Evolutionary conservation across 2,329 filamentous ascomycete genomes (phyloP), one percentile per base, ranked within the genome.

Genomic region (Aspergillus nomiae): DNA sequence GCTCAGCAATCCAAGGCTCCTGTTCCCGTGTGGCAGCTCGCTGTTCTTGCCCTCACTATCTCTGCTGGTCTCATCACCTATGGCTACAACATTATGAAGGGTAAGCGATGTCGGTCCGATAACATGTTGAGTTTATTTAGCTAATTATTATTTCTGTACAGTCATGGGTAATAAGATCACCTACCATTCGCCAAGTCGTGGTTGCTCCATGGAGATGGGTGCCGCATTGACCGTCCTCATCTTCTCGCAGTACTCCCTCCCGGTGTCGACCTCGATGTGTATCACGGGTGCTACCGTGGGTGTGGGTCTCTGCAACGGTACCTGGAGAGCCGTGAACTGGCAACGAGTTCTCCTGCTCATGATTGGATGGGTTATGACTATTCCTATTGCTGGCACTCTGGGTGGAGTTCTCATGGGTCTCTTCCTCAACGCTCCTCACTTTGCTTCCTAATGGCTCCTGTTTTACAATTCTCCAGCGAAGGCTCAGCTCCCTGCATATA

Each of bases 21-120:
- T 0, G 90, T 94, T 0, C 89, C 89, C 4, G 73, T 90, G 53
- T 94, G 91, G 91, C 90, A 92, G 77, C 84, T 94, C 60, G 91
- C 88, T 57, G 89, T 93, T 21, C 80, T 91, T 14, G 83, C 87
- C 30, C 75, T 82, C 1, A 86, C 82, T 45, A 88, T 92, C 73
- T 91, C 84, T 54, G 66, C 88, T 48, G 90, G 90, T 69, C 83
- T 92, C 62, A 82, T 89, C 73, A 92, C 90, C 16, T 92, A 92
- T 71, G 90, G 90, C 11, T 92, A 92, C 82, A 92, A 92, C 82
- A 92, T 92, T 80, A 92, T 92, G 90, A 92, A 91, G 81, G 87
- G 86, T 87, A 78, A 76, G 84, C 26, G 6, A 6, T 14, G 11
- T 7, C 67, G 12, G n/a, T 4, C n/a, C 5, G 8, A 9, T 7